A percentile compares a stretch with the other conserved stretches of the same genome.
phyloP scores from a whole-genome alignment of 108 stramenopile species.

The Pseudonitzschia multiseries region DNA sequence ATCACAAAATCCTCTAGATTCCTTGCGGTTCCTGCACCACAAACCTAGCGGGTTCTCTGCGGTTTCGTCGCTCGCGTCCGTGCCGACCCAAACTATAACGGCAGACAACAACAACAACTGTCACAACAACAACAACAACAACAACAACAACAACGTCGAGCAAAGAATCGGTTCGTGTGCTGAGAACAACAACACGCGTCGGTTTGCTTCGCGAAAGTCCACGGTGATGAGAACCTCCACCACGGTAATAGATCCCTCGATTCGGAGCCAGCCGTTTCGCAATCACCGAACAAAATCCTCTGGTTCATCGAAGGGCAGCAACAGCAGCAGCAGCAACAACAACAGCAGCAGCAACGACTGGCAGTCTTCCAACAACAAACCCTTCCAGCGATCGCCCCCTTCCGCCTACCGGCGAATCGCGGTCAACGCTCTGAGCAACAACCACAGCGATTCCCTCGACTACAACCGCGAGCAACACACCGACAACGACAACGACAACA shows the following conservation, averaged over 20 bases:
- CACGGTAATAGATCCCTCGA: slow-evolving; percentile 26
- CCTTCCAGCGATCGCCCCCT: background rate
- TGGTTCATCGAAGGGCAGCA: background rate
- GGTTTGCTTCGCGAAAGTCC: background rate
- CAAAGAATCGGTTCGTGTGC: too few relatives aligned
- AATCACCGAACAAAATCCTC: slow-evolving; percentile 7
- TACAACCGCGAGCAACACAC: background rate
- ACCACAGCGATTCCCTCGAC: background rate
- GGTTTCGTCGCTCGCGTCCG: too few relatives aligned
- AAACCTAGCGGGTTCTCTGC: too few relatives aligned
- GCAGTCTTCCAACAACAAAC: slow-evolving; percentile 3
- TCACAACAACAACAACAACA: too few relatives aligned
- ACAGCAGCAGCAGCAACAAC: background rate
- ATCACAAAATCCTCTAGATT: too few relatives aligned
- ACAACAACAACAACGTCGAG: too few relatives aligned
- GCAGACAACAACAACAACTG: too few relatives aligned
- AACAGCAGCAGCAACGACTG: background rate
- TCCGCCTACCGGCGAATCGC: background rate
- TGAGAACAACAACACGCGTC: background rate
- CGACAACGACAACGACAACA: background rate
- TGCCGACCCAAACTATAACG: too few relatives aligned
- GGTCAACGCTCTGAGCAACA: background rate
- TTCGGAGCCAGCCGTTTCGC: slow-evolving; percentile 30
- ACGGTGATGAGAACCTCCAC: background rate
- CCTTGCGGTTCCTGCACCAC: too few relatives aligned